These are phyloP conservation scores for Plasmodium knowlesi DNA, from an alignment of 169 alveolate genomes.

Conservation along the genomic window DNA sequence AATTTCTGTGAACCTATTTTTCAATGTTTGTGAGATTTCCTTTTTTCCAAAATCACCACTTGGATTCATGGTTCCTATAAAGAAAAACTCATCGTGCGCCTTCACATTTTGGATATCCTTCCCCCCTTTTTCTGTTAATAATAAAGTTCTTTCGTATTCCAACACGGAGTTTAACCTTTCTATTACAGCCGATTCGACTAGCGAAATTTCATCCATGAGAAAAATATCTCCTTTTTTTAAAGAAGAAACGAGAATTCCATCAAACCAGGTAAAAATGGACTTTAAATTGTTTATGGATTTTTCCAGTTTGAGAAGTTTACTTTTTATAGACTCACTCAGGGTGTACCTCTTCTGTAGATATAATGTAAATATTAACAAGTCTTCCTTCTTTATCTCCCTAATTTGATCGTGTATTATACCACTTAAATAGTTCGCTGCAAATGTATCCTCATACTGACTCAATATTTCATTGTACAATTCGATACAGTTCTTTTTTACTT, in stretches of 20 bases:
- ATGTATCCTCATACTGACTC: conserved; percentile 18
- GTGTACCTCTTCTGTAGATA: conserved; percentile 53
- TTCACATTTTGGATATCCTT: conserved; percentile 82
- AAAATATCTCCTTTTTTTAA: conserved; percentile 96
- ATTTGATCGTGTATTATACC: conserved; percentile 59
- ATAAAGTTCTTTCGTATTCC: conserved; percentile 91
- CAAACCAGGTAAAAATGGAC: conserved; percentile 97
- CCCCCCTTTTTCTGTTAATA: conserved; percentile 87
- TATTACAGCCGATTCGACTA: conserved; percentile 98
- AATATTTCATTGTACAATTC: conserved; percentile 61
- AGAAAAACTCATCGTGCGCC: conserved; percentile 93
- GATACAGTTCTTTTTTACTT: conserved; percentile 55
- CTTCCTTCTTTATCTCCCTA: conserved; percentile 63
- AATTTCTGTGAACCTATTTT: conserved; percentile 98
- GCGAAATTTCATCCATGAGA: conserved; percentile 98
- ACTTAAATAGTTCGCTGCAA: conserved; percentile 40
- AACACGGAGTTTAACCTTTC: conserved; percentile 98
- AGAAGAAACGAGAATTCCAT: conserved; percentile 98
- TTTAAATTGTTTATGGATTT: conserved; percentile 63
- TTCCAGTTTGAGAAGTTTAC: conserved; percentile 12
- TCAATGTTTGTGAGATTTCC: conserved; percentile 99
- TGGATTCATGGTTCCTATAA: conserved; percentile 99
- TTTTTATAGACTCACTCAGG: conserved; percentile 12
- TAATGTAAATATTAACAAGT: conserved; percentile 12
- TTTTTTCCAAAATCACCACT: conserved; percentile 99